Base-by-base conservation (phyloP, 2,329 filamentous ascomycete species). In the Claviceps sp. region DNA sequence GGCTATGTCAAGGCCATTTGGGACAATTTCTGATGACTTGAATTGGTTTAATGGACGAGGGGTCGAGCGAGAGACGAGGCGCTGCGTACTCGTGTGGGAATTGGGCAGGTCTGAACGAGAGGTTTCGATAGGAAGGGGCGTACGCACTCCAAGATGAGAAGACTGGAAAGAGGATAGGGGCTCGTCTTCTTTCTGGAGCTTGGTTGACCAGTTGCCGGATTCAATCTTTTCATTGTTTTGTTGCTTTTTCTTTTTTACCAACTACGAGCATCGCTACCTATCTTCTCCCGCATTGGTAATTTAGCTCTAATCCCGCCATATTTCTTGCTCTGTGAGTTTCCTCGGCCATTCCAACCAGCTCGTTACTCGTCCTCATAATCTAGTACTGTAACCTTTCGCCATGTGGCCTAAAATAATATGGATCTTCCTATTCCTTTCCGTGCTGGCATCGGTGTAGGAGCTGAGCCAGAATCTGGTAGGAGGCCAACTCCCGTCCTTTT, bases 1-100 rank as follows among this genome's bases (percentile, higher is more conserved):
- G 86, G 75, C 1, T 97, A 88, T 67, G 74, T 78, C 52, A 88
- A 87, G 70, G 88, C 95, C 69, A 70, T 97, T 48, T 97, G 91
- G 91, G 75, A 78, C 57, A 74, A 80, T 54, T 76, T 73, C 55
- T 76, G 60, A 56, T 22, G 8, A 19, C 4, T 8, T 30, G 22
- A 11, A n/a, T 11, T 30, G 24, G 16, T 8, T 13, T 26, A 0
- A 7, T 14, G 14, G 22, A 16, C 4, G 42, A 22, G 5, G 42
- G 42, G 24, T 14, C 7, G 16, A 24, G 42, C 2, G 11, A 11
- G 24, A 11, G 41, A 14, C 11, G 41, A 43, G 17, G 19, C 41
- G 41, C 19, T 16, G 11, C 22, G 43, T 16, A 30, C 22, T 30
- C 22, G 43, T 26, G 22, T 45, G 3, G 43, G 5, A 5, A 16